Percentiles rank a stretch among this genome's conserved stretches.
phyloP scores from a whole-genome alignment of 1,284 basidiomycete genomes.

The Termitomyces sp. region DNA sequence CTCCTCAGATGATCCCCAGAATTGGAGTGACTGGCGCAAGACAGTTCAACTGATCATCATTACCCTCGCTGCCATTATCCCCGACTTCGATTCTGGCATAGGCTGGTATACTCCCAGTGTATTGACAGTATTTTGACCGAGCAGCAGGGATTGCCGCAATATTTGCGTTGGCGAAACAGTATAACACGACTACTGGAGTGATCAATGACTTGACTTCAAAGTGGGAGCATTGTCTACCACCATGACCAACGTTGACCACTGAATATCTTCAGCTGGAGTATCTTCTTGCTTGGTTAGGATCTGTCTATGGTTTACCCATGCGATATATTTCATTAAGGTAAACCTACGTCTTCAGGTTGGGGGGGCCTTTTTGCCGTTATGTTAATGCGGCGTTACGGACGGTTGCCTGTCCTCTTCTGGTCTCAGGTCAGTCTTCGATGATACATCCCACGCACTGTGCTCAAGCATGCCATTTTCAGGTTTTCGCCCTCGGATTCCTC shows the following conservation, averaged over 20 bases:
- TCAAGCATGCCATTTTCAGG: conserved; percentile 4
- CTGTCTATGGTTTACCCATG: background rate
- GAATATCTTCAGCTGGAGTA: conserved; percentile 48
- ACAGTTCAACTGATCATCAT: conserved; percentile 52
- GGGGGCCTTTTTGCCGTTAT: conserved; percentile 59
- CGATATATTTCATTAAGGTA: background rate
- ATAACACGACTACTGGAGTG: conserved; percentile 48
- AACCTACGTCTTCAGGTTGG: conserved; percentile 37
- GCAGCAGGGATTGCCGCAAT: conserved; percentile 49
- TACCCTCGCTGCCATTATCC: conserved; percentile 62
- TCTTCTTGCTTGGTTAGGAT: conserved; percentile 52
- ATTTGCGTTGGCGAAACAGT: conserved; percentile 55
- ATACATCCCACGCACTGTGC: background rate
- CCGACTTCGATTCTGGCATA: conserved; percentile 66
- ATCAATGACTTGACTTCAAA: conserved; percentile 66
- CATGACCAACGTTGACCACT: background rate
- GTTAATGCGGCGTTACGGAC: conserved; percentile 51
- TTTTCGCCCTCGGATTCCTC: conserved; percentile 19
- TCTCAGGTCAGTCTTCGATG: conserved; percentile 33
- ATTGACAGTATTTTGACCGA: background rate
- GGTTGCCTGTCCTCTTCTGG: conserved; percentile 62
- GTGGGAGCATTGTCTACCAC: conserved; percentile 21
- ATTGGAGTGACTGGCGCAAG: conserved; percentile 47
- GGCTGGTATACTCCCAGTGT: conserved; percentile 30
- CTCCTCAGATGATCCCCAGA: conserved; percentile 60